These are phyloP conservation scores for Cucumis melo DNA, from an alignment of 306 rosid species.

Conservation along the genomic window DNA sequence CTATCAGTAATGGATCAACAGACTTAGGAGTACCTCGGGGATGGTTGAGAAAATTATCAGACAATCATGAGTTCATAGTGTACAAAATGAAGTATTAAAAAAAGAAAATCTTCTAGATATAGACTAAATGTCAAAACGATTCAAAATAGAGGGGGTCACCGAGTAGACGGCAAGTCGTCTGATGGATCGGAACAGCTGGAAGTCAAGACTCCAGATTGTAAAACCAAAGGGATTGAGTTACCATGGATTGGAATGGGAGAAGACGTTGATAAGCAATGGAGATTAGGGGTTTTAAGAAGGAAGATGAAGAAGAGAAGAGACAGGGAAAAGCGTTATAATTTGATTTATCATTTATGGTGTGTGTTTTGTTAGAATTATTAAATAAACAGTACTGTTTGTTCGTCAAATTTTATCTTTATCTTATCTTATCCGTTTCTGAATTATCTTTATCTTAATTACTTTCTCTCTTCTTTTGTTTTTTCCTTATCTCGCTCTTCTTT, in stretches of 20 bases:
- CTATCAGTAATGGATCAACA: neutral
- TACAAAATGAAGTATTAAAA: conserved; percentile 11
- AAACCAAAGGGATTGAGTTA: neutral
- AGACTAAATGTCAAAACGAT: conserved; percentile 35
- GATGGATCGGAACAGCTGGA: neutral
- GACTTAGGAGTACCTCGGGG: neutral
- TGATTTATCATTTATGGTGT: no score
- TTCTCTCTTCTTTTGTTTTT: no score
- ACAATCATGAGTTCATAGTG: neutral
- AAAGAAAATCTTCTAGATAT: conserved; percentile 9
- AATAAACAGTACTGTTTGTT: no score
- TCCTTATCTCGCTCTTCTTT: no score
- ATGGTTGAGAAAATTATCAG: neutral
- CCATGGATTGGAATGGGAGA: neutral
- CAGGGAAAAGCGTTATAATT: no score
- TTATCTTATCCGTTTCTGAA: no score
- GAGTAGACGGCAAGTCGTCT: neutral
- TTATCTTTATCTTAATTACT: no score
- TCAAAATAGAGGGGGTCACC: conserved; percentile 7
- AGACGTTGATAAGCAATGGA: no score
- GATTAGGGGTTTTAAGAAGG: no score
- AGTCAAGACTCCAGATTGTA: neutral
- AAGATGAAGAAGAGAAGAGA: no score
- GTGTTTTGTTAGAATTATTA: no score
- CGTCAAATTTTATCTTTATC: no score